Evolutionary conservation across 176 grass and related monocot genomes (phyloP).

Genomic region (Triticum dicoccoides): DNA sequence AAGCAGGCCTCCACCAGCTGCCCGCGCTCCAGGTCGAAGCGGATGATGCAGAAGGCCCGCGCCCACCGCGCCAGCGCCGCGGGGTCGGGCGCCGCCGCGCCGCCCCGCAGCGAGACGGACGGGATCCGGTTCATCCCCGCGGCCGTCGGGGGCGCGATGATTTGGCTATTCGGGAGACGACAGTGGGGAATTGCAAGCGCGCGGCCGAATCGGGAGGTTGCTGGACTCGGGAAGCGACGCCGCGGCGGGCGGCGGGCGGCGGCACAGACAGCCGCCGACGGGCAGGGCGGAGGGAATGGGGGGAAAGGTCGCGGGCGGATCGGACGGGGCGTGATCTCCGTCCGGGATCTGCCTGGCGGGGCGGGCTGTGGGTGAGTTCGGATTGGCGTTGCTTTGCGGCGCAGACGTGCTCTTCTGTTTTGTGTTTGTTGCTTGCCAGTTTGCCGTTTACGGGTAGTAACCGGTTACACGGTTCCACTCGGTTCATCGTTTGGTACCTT

Average conservation of each 20-base stretch:
- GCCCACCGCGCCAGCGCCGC: conserved; percentile 70
- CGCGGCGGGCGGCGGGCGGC: conserved; percentile 8
- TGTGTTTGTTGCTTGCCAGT: background rate
- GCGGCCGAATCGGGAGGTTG: conserved; percentile 5
- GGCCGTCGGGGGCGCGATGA: too few relatives aligned
- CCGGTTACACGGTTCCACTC: background rate
- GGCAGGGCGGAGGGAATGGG: background rate
- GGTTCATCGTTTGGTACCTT: background rate
- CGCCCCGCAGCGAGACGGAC: too few relatives aligned
- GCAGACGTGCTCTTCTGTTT: background rate
- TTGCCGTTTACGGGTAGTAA: background rate
- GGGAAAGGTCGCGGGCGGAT: conserved; percentile 30
- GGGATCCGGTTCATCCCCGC: too few relatives aligned
- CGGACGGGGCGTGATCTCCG: conserved; percentile 25
- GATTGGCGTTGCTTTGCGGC: background rate
- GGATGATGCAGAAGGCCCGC: conserved; percentile 80
- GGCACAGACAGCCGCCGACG: conserved; percentile 12
- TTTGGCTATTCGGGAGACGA: background rate
- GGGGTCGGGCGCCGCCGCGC: conserved; percentile 34
- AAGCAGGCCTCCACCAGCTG: conserved; percentile 80
- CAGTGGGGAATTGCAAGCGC: background rate
- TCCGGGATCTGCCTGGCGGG: background rate
- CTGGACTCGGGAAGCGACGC: conserved; percentile 20
- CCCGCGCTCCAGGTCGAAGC: conserved; percentile 96
- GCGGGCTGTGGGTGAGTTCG: background rate